Percentiles rank a stretch among this genome's conserved stretches.
Evolutionary conservation across 1,139 yeast species (phyloP).

Genomic region (Geotrichum phurueaensis): DNA sequence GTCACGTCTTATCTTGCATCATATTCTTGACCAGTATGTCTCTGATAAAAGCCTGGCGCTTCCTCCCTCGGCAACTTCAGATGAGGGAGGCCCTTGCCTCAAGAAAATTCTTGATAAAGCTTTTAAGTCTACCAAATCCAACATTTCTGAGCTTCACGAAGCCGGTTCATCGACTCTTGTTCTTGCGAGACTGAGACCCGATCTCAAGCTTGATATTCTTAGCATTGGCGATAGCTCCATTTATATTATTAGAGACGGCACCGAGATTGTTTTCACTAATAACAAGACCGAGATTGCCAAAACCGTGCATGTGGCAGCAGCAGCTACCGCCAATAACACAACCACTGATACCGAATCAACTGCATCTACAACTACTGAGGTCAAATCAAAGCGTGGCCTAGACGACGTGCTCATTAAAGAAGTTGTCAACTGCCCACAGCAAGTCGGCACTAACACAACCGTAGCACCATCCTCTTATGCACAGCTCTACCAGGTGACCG

Average conservation of each 20-base stretch:
- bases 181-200: conserved; percentile 45
- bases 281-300: conserved; percentile 22
- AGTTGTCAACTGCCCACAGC: conserved; percentile 11
- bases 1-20: conserved; percentile 47
- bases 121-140: conserved; percentile 46
- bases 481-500: neutral
- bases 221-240: conserved; percentile 54
- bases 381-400: neutral
- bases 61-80: neutral
- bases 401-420: neutral
- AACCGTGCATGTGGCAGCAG: neutral
- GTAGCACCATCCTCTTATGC: neutral
- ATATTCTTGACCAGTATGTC: conserved; percentile 37
- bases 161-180: conserved; percentile 52
- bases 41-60: neutral
- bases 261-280: conserved; percentile 41
- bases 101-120: conserved; percentile 46
- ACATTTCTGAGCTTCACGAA: conserved; percentile 48
- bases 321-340: neutral
- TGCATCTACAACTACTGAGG: neutral
- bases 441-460: conserved; percentile 15
- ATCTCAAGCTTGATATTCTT: conserved; percentile 39
- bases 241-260: conserved; percentile 46
- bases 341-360: neutral
- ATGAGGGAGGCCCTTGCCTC: neutral